These are phyloP conservation scores for Colletotrichum cuscutae DNA, from an alignment of 2,329 filamentous ascomycete genomes.

Conservation along the genomic window DNA sequence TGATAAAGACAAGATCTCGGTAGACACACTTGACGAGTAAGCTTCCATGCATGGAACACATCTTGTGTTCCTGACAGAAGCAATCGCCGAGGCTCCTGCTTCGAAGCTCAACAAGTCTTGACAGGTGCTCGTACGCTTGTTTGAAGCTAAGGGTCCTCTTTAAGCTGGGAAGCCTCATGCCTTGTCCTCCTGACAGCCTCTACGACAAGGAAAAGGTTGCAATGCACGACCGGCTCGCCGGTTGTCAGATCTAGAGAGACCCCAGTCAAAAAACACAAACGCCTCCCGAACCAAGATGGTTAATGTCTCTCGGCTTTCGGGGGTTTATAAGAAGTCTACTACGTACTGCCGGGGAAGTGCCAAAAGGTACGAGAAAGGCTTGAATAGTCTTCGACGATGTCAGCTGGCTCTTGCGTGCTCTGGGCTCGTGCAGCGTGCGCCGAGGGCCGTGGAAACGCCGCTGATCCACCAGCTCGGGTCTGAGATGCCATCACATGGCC, in stretches of 20 bases:
- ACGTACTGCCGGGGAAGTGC: neutral
- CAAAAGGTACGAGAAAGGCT: neutral
- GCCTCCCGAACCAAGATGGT: neutral
- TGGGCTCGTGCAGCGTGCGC: neutral
- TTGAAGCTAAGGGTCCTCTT: constrained; percentile 20
- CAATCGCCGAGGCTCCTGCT: constrained; percentile 13
- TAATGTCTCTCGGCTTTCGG: neutral
- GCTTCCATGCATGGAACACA: constrained; percentile 16
- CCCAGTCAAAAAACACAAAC: neutral
- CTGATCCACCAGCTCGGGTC: constrained; percentile 32
- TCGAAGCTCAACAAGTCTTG: neutral
- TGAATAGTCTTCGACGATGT: neutral
- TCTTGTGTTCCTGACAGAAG: neutral
- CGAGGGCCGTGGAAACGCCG: constrained; percentile 18
- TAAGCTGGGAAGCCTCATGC: constrained; percentile 14
- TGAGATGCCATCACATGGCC: constrained; percentile 34
- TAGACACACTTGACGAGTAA: neutral
- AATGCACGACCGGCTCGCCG: constrained; percentile 18
- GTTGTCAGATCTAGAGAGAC: constrained; percentile 11
- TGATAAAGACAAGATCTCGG: neutral
- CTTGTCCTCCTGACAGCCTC: constrained; percentile 27
- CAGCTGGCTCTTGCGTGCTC: constrained; percentile 4
- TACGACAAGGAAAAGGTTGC: constrained; percentile 11
- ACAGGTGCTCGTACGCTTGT: neutral
- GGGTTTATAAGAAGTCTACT: neutral